A percentile compares a stretch with the other conserved stretches of the same genome.
Evolutionary conservation across 73 alveolate species (phyloP).

Genomic region (Paramecium caudatum): DNA sequence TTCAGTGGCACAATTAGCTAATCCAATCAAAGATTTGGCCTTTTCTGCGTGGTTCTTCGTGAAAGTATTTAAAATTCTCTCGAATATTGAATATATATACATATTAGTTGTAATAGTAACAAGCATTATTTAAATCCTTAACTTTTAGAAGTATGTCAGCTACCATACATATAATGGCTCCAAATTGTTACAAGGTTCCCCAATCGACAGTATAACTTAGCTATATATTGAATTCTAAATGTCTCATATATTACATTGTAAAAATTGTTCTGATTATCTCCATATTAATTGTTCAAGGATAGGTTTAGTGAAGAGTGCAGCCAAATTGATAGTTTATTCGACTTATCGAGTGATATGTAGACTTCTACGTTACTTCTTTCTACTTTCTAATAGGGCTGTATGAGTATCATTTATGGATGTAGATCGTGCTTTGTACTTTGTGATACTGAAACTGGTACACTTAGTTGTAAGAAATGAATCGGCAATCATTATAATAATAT

Average conservation of each 20-base stretch:
- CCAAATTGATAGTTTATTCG: not conserved
- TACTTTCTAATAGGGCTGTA: slow-evolving; percentile 7
- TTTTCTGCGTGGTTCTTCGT: slow-evolving; percentile 41
- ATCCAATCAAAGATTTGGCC: slow-evolving; percentile 42
- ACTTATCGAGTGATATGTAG: not conserved
- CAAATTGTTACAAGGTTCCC: slow-evolving; percentile 8
- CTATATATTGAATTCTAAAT: slow-evolving; percentile 13
- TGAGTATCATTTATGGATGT: not conserved
- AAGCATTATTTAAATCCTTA: slow-evolving; percentile 10
- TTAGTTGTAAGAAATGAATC: slow-evolving; percentile 22
- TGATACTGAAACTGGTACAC: slow-evolving; percentile 23
- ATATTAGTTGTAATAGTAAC: slow-evolving; percentile 18
- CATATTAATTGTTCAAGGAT: slow-evolving; percentile 27
- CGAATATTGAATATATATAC: slow-evolving; percentile 37
- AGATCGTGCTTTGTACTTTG: not conserved
- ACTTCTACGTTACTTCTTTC: slow-evolving; percentile 19
- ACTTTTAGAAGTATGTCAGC: slow-evolving; percentile 47
- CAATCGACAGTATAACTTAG: slow-evolving; percentile 8
- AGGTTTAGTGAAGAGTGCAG: not conserved
- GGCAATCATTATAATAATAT: slow-evolving; percentile 21
- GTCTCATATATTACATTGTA: not conserved
- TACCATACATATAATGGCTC: slow-evolving; percentile 22
- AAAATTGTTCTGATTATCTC: slow-evolving; percentile 37
- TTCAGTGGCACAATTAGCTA: slow-evolving; percentile 17
- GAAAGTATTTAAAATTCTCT: slow-evolving; percentile 46